Base-by-base conservation (phyloP, 176 grass and related monocot species). In the Cenchrus fungigraminus region DNA sequence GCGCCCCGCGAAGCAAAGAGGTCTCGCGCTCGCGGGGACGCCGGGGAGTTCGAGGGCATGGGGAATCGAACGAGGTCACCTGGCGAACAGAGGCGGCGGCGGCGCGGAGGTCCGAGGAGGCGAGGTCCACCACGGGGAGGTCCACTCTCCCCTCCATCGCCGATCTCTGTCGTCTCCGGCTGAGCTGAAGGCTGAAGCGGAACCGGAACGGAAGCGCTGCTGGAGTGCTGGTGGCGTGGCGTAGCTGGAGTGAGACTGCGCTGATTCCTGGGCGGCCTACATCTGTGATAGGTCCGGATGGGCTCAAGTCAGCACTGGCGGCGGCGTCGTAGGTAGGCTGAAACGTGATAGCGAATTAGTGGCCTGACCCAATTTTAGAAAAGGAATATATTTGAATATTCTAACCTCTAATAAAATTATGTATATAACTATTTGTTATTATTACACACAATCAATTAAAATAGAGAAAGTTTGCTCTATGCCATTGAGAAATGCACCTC, bases 61-160 rank as follows among this genome's bases (percentile, higher is more conserved):
- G 51, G 55, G 45, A 1, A 54, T 47, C 19, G 6, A 25, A 47
- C 4, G 54, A 43, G 37, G 19, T 56, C 14, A 94, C 95, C 90
- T 94, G 71, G 10, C 88, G 90, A 40, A 97, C 73, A 22, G 87
- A 58, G 51, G 74, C 20, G 17, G 86, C 92, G 61, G 78, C 63
- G 58, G 88, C 82, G 65, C 59, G 55, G 49, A 81, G 78, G 67
- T 97, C 95, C 15, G 90, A 6, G 53, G 84, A 91, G 52, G 90
- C 81, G 49, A 97, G 83, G 77, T 94, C 95, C 81, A 94, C 85
- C 54, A 97, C 83, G 19, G 86, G 95, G 53, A 92, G 90, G 25
- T 52, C 50, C 37, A 92, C 70, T 12, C 34, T 71, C 12, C 20
- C n/a, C 9, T 65, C 58, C 88, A 86, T 90, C 65, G 8, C 29